Conservation (phyloP, 2,329 filamentous ascomycete genomes). For the Periglandula ipomoeae region DNA sequence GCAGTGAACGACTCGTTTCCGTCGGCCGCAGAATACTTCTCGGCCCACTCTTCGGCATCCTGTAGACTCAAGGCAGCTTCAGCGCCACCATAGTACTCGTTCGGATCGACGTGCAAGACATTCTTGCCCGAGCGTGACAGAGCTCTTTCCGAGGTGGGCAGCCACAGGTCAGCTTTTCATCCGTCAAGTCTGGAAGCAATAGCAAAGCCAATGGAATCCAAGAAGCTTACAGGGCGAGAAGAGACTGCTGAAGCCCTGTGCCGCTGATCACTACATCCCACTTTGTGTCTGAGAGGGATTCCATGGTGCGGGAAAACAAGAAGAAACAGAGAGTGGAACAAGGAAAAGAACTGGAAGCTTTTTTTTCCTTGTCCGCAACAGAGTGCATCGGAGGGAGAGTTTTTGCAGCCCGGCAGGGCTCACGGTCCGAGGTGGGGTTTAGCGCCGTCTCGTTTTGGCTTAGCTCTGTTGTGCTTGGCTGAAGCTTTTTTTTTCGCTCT, state of each 20-base stretch:
- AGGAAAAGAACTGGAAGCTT: slow-evolving; percentile 9
- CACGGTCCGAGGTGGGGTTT: background rate
- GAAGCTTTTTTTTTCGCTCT: slow-evolving; percentile 18
- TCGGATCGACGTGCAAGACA: slow-evolving; percentile 79
- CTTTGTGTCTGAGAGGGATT: slow-evolving; percentile 61
- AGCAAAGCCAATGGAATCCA: slow-evolving; percentile 20
- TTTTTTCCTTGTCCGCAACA: slow-evolving; percentile 5
- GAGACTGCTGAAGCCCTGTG: slow-evolving; percentile 68
- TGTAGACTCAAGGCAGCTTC: slow-evolving; percentile 80
- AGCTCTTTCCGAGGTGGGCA: slow-evolving; percentile 52
- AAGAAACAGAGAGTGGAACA: slow-evolving; percentile 9
- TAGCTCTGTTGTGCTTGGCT: slow-evolving; percentile 12
- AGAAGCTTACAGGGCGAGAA: slow-evolving; percentile 63
- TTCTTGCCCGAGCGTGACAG: slow-evolving; percentile 88
- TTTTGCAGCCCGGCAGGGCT: slow-evolving; percentile 10
- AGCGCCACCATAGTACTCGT: slow-evolving; percentile 77
- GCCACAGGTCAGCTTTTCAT: slow-evolving; percentile 14
- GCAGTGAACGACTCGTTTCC: slow-evolving; percentile 18
- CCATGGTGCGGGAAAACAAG: slow-evolving; percentile 42
- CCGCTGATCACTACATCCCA: slow-evolving; percentile 77
- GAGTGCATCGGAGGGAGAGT: slow-evolving; percentile 7
- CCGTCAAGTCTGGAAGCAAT: background rate
- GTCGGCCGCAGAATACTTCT: slow-evolving; percentile 21
- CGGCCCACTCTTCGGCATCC: slow-evolving; percentile 70
- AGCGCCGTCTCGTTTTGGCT: background rate